phyloP scores from a whole-genome alignment of 805 yeast genomes.

The Starmerella geochares region DNA sequence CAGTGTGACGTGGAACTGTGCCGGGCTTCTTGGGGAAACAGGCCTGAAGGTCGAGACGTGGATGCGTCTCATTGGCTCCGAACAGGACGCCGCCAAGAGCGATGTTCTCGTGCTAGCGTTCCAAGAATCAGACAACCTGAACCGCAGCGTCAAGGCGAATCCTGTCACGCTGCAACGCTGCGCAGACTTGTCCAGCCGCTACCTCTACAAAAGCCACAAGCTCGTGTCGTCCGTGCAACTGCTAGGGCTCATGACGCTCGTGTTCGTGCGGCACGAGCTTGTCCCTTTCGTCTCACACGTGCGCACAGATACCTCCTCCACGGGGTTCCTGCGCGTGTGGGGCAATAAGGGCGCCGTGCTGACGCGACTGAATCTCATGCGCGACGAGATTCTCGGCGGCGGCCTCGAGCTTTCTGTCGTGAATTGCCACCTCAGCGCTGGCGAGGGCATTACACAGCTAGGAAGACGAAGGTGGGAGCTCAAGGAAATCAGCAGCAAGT shows the following conservation, averaged over 20 bases:
- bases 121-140: conserved; percentile 55
- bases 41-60: conserved; percentile 14
- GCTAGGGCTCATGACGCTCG: conserved; percentile 43
- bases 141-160: conserved; percentile 31
- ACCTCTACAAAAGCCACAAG: conserved; percentile 28
- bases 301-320: conserved; percentile 40
- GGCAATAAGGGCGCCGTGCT: conserved; percentile 55
- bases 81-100: conserved; percentile 31
- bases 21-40: conserved; percentile 16
- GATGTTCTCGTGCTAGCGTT: conserved; percentile 75
- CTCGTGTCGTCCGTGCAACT: conserved; percentile 40
- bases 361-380: conserved; percentile 34
- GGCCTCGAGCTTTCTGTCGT: conserved; percentile 34
- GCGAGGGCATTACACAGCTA: conserved; percentile 35
- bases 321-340: conserved; percentile 48
- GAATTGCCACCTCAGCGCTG: conserved; percentile 43
- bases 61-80: conserved; percentile 25
- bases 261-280: conserved; percentile 34
- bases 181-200: conserved; percentile 23
- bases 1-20: conserved; percentile 35
- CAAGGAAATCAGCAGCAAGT: conserved; percentile 32
- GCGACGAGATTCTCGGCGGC: conserved; percentile 24
- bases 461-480: conserved; percentile 40
- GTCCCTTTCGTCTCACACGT: conserved; percentile 36
- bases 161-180: conserved; percentile 27